Base-by-base conservation (phyloP, 768 basidiomycete genomes). In the Hygrocybe punicea region DNA sequence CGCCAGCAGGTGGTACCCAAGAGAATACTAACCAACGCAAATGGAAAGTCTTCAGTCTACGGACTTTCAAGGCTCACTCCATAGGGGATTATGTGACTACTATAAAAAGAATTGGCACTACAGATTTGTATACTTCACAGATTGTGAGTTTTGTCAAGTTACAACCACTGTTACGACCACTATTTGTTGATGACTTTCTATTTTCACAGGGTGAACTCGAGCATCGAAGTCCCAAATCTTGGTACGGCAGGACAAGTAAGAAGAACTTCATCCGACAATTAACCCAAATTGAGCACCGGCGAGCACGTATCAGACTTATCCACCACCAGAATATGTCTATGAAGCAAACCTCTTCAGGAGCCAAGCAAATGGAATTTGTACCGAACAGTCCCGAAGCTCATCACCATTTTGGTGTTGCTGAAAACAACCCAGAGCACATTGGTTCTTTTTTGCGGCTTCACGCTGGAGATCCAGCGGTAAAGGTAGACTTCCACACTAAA, bases 181-280 rank as follows among this genome's bases (percentile, higher is more conserved):
- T 44, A 25, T 6, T 39, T 46, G 16, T 58, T 49, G 13, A 16
- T 40, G 17, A 48, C 4, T 45, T 3, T 6, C n/a, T 25, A 4
- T 16, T 10, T n/a, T n/a, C 29, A 33, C 25, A 65, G 57, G 60
- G 58, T 2, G 58, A 61, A 36, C 58, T 59, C 14, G 51, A 61
- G 48, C 60, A 61, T 39, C 39, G 53, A 16, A 52, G 19, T 24
- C 56, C 56, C 1, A 62, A 60, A 53, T 21, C 24, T 11, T 9
- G 35, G 10, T 60, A 60, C 39, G 39, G 19, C 10, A 17, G 57
- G 16, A 62, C 62, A 10, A 51, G 37, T 23, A 55, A 59, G 23
- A 60, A 61, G 24, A 25, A 44, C 19, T 51, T 56, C 16, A n/a
- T 52, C n/a, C 16, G 25, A 17, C 60, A 63, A 29, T 34, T 63